Conservation (phyloP, 1,139 yeast species). For the Suhomyces chickasaworum region DNA sequence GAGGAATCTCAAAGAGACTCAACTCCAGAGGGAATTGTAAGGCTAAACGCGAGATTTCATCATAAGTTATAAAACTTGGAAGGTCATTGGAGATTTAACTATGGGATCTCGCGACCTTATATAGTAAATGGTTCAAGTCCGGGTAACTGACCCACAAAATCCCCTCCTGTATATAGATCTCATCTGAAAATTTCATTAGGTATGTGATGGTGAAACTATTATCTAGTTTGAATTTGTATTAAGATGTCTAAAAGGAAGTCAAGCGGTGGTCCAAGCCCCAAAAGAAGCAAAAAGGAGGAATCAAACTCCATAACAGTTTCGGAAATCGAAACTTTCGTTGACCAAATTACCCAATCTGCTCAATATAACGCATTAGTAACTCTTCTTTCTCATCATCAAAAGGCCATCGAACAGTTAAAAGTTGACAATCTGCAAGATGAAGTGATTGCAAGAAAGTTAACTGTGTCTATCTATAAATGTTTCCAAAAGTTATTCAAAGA, state of each 20-base stretch:
- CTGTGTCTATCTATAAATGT: conserved; percentile 54
- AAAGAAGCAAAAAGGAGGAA: conserved; percentile 9
- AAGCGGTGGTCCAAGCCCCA: conserved; percentile 1
- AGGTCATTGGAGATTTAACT: conserved; percentile 43
- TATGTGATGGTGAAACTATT: neutral
- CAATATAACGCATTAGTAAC: conserved; percentile 55
- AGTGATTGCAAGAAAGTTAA: conserved; percentile 47
- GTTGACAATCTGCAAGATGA: conserved; percentile 24
- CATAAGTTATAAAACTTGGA: conserved; percentile 61
- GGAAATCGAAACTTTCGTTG: conserved; percentile 35
- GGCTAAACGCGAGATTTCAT: conserved; percentile 60
- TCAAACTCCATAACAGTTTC: conserved; percentile 22
- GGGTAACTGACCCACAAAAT: conserved; percentile 20
- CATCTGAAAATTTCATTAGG: conserved; percentile 13
- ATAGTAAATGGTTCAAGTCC: conserved; percentile 18
- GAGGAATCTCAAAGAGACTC: conserved; percentile 45
- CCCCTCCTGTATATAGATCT: conserved; percentile 10
- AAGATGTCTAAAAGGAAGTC: conserved; percentile 15
- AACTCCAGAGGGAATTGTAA: conserved; percentile 52
- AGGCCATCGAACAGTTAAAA: conserved; percentile 25
- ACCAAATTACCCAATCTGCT: conserved; percentile 30
- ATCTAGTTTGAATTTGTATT: neutral
- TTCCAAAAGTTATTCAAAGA: conserved; percentile 59
- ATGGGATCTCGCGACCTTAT: conserved; percentile 16
- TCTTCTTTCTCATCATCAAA: conserved; percentile 42